These are phyloP conservation scores for Hypoxylon sp. DNA, from an alignment of 2,329 filamentous ascomycete species.

Conservation along the genomic window DNA sequence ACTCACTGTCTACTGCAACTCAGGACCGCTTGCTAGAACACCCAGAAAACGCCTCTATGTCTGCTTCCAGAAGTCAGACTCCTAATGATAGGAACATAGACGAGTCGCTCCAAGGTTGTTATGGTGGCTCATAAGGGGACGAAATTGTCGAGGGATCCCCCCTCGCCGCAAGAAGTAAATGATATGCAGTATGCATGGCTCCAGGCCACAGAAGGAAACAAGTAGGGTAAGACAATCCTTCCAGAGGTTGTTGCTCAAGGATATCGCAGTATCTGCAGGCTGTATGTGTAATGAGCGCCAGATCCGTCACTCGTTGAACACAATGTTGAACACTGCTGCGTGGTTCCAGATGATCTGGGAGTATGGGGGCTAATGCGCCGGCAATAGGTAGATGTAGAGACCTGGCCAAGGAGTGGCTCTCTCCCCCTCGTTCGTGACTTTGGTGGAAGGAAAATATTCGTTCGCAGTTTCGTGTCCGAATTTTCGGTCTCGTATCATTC, in stretches of 20 bases:
- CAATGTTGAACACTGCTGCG: neutral
- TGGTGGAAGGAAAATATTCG: neutral
- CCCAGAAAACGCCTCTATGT: neutral
- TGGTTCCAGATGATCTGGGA: neutral
- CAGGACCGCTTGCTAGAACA: conserved; percentile 1
- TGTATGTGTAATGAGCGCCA: neutral
- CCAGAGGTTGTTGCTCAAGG: neutral
- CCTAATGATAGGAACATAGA: neutral
- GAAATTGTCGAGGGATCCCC: neutral
- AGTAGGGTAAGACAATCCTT: neutral
- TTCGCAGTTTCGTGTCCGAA: neutral
- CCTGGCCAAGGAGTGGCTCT: too few species aligned
- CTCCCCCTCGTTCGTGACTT: too few species aligned
- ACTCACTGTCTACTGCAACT: conserved; percentile 2
- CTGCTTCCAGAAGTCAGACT: neutral
- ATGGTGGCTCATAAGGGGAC: neutral
- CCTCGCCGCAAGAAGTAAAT: neutral
- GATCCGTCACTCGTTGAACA: neutral
- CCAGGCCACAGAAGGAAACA: neutral
- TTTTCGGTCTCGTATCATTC: conserved; percentile 1
- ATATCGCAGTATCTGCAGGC: neutral
- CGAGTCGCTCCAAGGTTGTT: neutral
- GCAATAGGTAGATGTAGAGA: neutral
- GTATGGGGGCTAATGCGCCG: too few species aligned
- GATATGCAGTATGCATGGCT: neutral